These are phyloP conservation scores for Nitzschia sp. DNA, from an alignment of 108 stramenopile genomes.

Conservation along the genomic window DNA sequence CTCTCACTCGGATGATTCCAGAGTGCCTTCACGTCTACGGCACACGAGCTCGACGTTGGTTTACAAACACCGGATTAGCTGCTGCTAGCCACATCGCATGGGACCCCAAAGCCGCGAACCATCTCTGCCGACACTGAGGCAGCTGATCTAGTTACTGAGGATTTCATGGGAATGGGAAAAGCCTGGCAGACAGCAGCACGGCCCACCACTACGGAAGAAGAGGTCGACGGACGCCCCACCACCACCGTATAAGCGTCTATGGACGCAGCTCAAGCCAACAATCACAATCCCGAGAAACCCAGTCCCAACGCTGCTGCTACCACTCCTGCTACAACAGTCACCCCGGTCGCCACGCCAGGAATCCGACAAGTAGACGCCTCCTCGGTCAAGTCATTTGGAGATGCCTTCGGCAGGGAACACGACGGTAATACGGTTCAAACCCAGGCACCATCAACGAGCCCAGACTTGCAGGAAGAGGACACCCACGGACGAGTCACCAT, in stretches of 20 bases:
- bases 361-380: background rate
- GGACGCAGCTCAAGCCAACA: too few relatives aligned
- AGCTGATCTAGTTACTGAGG: background rate
- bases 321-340: background rate
- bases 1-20: too few relatives aligned
- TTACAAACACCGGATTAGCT: background rate
- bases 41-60: background rate
- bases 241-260: background rate
- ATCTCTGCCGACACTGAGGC: background rate
- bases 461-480: too few relatives aligned
- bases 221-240: background rate
- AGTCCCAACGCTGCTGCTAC: too few relatives aligned
- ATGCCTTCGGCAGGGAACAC: background rate
- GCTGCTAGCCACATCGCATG: background rate
- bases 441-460: background rate
- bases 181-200: background rate
- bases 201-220: background rate
- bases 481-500: too few relatives aligned
- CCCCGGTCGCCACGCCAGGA: background rate
- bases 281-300: too few relatives aligned
- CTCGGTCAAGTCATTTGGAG: background rate
- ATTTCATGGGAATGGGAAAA: background rate
- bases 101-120: background rate
- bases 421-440: background rate
- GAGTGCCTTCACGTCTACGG: background rate